A percentile compares a stretch with the other conserved stretches of the same genome.
phyloP scores from a whole-genome alignment of 148 eudicot genomes.

The Persicaria tinctoria region DNA sequence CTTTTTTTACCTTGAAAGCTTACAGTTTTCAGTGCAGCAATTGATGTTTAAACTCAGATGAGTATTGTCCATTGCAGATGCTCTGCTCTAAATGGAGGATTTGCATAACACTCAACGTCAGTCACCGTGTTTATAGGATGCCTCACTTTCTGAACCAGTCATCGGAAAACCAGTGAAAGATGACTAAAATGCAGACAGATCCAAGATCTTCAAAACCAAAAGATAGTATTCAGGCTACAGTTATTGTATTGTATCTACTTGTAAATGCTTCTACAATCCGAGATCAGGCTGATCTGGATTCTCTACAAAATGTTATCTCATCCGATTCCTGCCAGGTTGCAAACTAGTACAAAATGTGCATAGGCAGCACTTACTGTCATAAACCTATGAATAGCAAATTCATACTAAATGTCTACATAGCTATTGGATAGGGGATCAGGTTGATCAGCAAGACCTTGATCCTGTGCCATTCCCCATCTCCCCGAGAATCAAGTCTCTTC shows the following conservation, averaged over 20 bases:
- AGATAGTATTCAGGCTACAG: neutral
- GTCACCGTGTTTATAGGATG: neutral
- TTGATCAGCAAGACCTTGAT: slow-evolving; percentile 12
- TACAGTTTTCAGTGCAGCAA: too few relatives aligned
- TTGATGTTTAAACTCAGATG: too few relatives aligned
- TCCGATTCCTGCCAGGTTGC: neutral
- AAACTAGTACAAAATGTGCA: slow-evolving; percentile 9
- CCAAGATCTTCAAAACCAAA: neutral
- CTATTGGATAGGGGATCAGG: slow-evolving; percentile 7
- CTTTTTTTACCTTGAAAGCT: too few relatives aligned
- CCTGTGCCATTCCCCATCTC: slow-evolving; percentile 6
- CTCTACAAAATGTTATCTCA: slow-evolving; percentile 1
- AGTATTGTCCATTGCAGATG: too few relatives aligned
- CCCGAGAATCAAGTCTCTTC: slow-evolving; percentile 6
- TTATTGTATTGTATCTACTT: slow-evolving; percentile 3
- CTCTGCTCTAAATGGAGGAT: too few relatives aligned
- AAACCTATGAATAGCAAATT: neutral
- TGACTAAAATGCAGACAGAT: neutral
- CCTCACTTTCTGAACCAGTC: neutral
- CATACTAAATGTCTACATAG: neutral
- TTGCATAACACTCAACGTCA: too few relatives aligned
- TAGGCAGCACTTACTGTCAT: neutral
- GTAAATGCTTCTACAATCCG: neutral
- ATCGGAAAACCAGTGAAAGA: neutral
- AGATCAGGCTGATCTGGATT: slow-evolving; percentile 9